A percentile compares a stretch with the other conserved stretches of the same genome.
Evolutionary conservation across 805 yeast genomes (phyloP).

Genomic region (Ogataea paraovalis): DNA sequence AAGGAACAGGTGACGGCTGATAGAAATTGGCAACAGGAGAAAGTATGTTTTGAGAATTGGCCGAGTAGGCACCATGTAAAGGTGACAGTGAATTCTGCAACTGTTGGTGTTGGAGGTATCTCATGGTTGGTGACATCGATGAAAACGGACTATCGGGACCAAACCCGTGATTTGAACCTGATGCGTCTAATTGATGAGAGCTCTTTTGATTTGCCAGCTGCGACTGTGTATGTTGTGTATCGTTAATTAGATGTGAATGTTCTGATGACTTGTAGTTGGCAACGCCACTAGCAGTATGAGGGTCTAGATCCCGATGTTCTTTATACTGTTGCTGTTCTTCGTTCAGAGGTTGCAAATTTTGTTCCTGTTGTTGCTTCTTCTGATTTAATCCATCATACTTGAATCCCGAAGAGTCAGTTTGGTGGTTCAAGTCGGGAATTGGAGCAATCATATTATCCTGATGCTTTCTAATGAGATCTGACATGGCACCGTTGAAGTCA

Average conservation of each 20-base stretch:
- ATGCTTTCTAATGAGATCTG: constrained; percentile 51
- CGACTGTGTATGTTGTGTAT: too few relatives aligned
- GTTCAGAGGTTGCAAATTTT: neutral
- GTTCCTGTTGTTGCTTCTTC: neutral
- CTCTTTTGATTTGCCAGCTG: too few relatives aligned
- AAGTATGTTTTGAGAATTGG: neutral
- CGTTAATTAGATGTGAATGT: too few relatives aligned
- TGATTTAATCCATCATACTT: constrained; percentile 3
- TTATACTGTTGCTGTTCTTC: neutral
- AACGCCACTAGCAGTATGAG: too few relatives aligned
- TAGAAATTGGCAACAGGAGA: neutral
- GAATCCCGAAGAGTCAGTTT: constrained; percentile 12
- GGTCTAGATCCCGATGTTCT: too few relatives aligned
- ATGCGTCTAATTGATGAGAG: neutral
- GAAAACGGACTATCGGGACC: neutral
- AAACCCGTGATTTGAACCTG: neutral
- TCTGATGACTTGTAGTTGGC: too few relatives aligned
- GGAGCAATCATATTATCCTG: constrained; percentile 41
- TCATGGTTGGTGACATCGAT: neutral
- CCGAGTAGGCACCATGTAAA: neutral
- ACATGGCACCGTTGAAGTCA: constrained; percentile 66
- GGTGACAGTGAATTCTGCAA: neutral
- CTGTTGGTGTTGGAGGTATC: neutral
- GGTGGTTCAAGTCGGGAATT: constrained; percentile 18
- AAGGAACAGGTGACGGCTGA: neutral